Evolutionary conservation across 805 yeast species (phyloP), one percentile per base, ranked within the genome.

Genomic region (Starmerella apis): DNA sequence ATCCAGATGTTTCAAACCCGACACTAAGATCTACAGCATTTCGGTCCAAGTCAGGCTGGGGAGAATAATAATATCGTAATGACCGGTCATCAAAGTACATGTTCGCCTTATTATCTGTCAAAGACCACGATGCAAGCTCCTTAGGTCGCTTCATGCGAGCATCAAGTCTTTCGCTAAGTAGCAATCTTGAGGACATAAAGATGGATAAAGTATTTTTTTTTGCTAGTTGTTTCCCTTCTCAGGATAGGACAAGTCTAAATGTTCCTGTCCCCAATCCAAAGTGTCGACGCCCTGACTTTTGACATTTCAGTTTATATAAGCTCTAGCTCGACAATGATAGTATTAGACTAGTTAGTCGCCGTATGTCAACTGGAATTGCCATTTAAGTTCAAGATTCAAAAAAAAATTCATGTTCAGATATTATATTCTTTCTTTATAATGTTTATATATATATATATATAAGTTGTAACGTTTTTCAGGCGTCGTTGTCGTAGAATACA

Each of bases 111-210:
- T 75, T 71, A 20, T 72, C 80, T 50, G 86, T 69, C 13, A 31
- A 11, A 1, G 90, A 78, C 62, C 71, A 90, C 3, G 76, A 64
- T n/a, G 76, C 71, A 2, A 90, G 57, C 65, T 92, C 96, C 56
- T 81, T 82, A 2, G 98, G 97, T 64, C 86, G 94, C 59, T 81
- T 80, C 47, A 88, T 71, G 1, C 86, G 77, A 0, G 90, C 79
- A 10, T 57, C 57, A 18, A 62, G 53, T 19, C 67, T 51, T 32
- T 61, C 58, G 10, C 47, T 42, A 9, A 62, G 48, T 6, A 64
- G 61, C 25, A 63, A 48, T 24, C 51, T 32, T n/a, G 55, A 49
- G 43, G 30, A 14, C 51, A 45, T 49, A 22, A 31, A 6, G 35
- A 9, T 13, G 31, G 13, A 27, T 27, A 27, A 27, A n/a, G n/a